Percentiles rank a stretch among this genome's conserved stretches.
Evolutionary conservation across 805 yeast genomes (phyloP).

Genomic region (Barnettozyma populi): DNA sequence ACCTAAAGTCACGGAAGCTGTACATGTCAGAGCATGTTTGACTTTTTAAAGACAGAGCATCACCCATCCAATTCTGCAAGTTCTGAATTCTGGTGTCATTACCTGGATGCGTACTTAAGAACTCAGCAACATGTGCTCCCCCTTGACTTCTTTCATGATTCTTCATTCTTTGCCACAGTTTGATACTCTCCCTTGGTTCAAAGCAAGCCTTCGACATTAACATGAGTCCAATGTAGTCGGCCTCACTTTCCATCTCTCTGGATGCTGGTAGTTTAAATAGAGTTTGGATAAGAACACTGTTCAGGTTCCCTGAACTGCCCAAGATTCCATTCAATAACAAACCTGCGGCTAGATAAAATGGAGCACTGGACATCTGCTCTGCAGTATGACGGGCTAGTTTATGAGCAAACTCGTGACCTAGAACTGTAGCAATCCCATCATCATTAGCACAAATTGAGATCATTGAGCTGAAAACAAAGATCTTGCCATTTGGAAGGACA

Average conservation of each 20-base stretch:
- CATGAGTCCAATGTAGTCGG: slow-evolving; percentile 91
- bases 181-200: slow-evolving; percentile 67
- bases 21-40: slow-evolving; percentile 4
- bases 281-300: slow-evolving; percentile 48
- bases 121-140: slow-evolving; percentile 40
- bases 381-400: slow-evolving; percentile 89
- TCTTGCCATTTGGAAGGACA: slow-evolving; percentile 93
- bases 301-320: slow-evolving; percentile 45
- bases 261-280: slow-evolving; percentile 76
- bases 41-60: slow-evolving; percentile 25
- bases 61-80: slow-evolving; percentile 63
- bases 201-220: slow-evolving; percentile 89
- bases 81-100: slow-evolving; percentile 65
- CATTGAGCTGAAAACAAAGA: slow-evolving; percentile 79
- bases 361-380: slow-evolving; percentile 75
- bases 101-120: slow-evolving; percentile 87
- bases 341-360: slow-evolving; percentile 55
- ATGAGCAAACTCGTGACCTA: slow-evolving; percentile 91
- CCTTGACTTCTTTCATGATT: slow-evolving; percentile 35
- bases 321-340: slow-evolving; percentile 52
- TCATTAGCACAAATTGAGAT: slow-evolving; percentile 73
- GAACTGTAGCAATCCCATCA: slow-evolving; percentile 92
- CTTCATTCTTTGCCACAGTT: slow-evolving; percentile 81
- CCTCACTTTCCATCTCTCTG: slow-evolving; percentile 92
- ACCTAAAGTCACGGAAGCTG: slow-evolving; percentile 1